These are phyloP conservation scores for Gossypium trilobum DNA, from an alignment of 441 rosid species.

Conservation along the genomic window DNA sequence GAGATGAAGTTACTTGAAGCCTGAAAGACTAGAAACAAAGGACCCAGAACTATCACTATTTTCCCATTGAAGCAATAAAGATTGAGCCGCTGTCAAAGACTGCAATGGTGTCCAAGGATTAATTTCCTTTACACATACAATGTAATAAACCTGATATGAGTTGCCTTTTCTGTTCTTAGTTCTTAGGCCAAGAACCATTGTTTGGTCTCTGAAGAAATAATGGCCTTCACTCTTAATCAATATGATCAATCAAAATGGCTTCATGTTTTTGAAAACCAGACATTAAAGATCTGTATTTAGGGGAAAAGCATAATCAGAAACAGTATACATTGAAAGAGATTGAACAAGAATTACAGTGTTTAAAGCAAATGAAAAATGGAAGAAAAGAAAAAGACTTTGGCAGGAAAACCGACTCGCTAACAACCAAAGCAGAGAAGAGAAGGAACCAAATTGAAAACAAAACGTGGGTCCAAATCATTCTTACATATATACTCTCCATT, in stretches of 20 bases:
- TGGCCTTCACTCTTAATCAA: slow-evolving; percentile 4
- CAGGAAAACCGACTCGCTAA: not conserved
- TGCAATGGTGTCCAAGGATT: slow-evolving; percentile 72
- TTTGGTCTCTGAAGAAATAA: slow-evolving; percentile 10
- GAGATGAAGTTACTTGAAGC: slow-evolving; percentile 37
- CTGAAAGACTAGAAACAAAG: slow-evolving; percentile 41
- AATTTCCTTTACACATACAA: slow-evolving; percentile 49
- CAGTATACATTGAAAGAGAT: not conserved
- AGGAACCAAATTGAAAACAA: slow-evolving; percentile 4
- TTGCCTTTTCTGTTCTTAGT: slow-evolving; percentile 53
- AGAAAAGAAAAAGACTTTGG: not conserved
- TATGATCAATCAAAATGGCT: slow-evolving; percentile 13
- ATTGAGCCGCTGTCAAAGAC: slow-evolving; percentile 32
- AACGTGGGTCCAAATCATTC: slow-evolving; percentile 17
- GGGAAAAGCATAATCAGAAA: not conserved
- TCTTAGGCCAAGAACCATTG: slow-evolving; percentile 71
- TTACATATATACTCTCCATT: no score
- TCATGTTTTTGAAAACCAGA: slow-evolving; percentile 10
- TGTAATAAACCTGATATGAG: slow-evolving; percentile 42
- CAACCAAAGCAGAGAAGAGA: slow-evolving; percentile 1
- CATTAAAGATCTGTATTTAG: not conserved
- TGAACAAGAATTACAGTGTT: not conserved
- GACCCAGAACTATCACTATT: slow-evolving; percentile 60
- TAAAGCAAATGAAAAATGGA: not conserved
- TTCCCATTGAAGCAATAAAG: slow-evolving; percentile 68